phyloP scores from a whole-genome alignment of 768 basidiomycete species.

The Tricholoma hemisulphureum region DNA sequence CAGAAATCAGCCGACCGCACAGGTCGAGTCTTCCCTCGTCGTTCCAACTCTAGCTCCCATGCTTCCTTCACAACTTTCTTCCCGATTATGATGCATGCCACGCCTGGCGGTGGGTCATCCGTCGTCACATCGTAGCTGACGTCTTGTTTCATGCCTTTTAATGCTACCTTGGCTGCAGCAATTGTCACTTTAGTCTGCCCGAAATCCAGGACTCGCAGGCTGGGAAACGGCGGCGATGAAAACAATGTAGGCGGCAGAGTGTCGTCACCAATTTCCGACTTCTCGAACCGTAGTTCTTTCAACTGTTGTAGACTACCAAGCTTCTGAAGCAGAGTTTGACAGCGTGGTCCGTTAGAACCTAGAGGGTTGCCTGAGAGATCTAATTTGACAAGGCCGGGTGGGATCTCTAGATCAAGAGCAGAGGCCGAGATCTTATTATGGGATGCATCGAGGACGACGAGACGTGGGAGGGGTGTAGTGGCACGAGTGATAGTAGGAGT shows the following conservation, averaged over 20 bases:
- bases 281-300: slow-evolving; percentile 55
- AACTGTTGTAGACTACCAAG: slow-evolving; percentile 50
- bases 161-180: slow-evolving; percentile 42
- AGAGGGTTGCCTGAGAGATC: slow-evolving; percentile 71
- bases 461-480: slow-evolving; percentile 60
- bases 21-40: slow-evolving; percentile 41
- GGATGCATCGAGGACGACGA: slow-evolving; percentile 62
- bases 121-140: slow-evolving; percentile 54
- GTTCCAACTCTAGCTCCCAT: slow-evolving; percentile 79
- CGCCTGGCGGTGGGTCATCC: slow-evolving; percentile 53
- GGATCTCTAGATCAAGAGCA: slow-evolving; percentile 54
- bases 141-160: slow-evolving; percentile 48
- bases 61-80: slow-evolving; percentile 69
- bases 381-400: slow-evolving; percentile 53
- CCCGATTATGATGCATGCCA: slow-evolving; percentile 59
- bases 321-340: slow-evolving; percentile 42
- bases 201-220: slow-evolving; percentile 58
- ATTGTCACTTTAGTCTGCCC: slow-evolving; percentile 60
- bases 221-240: slow-evolving; percentile 43
- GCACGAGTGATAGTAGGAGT: slow-evolving; percentile 61
- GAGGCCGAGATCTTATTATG: slow-evolving; percentile 61
- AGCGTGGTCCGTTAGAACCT: slow-evolving; percentile 31
- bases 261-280: slow-evolving; percentile 59
- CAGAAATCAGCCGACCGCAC: slow-evolving; percentile 30
- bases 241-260: slow-evolving; percentile 48